Percentiles rank a stretch among this genome's conserved stretches.
Evolutionary conservation across 805 yeast species (phyloP).

Genomic region (Teunomyces tritomae): DNA sequence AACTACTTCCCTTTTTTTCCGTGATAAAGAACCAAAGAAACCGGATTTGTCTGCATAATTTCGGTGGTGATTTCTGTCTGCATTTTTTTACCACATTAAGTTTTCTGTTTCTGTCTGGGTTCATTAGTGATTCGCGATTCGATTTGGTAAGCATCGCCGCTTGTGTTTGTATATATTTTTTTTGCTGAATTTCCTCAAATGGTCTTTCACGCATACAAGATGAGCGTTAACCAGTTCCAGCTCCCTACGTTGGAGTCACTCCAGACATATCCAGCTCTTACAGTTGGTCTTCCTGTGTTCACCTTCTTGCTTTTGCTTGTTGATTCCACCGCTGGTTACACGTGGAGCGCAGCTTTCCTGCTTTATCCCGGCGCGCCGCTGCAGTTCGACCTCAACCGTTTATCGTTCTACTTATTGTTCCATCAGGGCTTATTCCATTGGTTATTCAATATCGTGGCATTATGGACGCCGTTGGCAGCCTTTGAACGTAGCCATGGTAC

Average conservation of each 20-base stretch:
- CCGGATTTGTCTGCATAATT: neutral
- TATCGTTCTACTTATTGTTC: slow-evolving; percentile 72
- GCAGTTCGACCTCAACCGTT: slow-evolving; percentile 41
- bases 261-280: slow-evolving; percentile 50
- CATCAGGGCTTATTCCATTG: slow-evolving; percentile 65
- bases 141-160: too few species aligned
- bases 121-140: neutral
- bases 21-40: too few species aligned
- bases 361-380: slow-evolving; percentile 58
- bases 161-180: too few species aligned
- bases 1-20: too few species aligned
- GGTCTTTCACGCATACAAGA: neutral
- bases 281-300: slow-evolving; percentile 60
- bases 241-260: slow-evolving; percentile 6
- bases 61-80: neutral
- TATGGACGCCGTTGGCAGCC: slow-evolving; percentile 57
- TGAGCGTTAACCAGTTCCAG: neutral
- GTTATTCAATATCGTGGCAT: slow-evolving; percentile 52
- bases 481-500: slow-evolving; percentile 81
- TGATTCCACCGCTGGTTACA: slow-evolving; percentile 24
- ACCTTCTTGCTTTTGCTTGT: slow-evolving; percentile 43
- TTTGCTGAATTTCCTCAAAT: neutral
- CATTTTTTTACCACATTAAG: neutral
- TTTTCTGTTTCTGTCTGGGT: neutral
- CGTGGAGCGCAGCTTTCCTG: slow-evolving; percentile 35